These are phyloP conservation scores for Fusarium sp. DNA, from an alignment of 2,329 filamentous ascomycete species.

Conservation along the genomic window DNA sequence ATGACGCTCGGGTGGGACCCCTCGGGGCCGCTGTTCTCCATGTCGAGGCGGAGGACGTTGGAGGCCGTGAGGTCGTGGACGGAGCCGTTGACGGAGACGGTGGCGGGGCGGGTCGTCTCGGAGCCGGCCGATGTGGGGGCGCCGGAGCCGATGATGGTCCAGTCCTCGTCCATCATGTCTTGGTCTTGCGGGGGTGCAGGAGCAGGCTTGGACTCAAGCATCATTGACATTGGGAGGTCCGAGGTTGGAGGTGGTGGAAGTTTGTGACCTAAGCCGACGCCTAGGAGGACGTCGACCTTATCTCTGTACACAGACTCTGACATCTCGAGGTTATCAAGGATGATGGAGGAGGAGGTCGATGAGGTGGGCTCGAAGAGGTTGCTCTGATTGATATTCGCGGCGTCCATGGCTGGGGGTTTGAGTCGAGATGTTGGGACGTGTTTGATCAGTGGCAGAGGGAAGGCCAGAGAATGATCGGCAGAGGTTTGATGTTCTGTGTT, in stretches of 20 bases:
- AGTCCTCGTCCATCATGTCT: constrained; percentile 15
- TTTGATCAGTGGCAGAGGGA: not conserved
- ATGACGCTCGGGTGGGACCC: constrained; percentile 11
- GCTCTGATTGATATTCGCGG: constrained; percentile 7
- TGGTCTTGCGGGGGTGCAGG: constrained; percentile 14
- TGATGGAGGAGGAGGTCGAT: constrained; percentile 21
- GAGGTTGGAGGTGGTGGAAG: constrained; percentile 16
- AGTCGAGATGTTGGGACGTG: not conserved
- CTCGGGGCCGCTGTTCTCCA: constrained; percentile 19
- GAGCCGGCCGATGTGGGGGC: constrained; percentile 1
- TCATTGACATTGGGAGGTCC: constrained; percentile 15
- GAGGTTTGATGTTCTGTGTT: not conserved
- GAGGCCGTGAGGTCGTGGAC: constrained; percentile 22
- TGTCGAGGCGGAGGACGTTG: constrained; percentile 17
- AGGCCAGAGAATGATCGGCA: not conserved
- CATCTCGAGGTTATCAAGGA: constrained; percentile 17
- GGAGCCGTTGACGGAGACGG: constrained; percentile 18
- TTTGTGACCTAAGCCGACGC: not conserved
- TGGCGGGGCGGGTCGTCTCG: constrained; percentile 29
- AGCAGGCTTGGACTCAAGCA: constrained; percentile 17
- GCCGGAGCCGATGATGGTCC: constrained; percentile 17
- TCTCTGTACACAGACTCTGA: not conserved
- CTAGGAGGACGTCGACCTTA: not conserved
- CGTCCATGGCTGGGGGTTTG: not conserved
- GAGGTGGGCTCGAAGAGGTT: constrained; percentile 5